These are phyloP conservation scores for Kluyveromyces wickerhamii DNA, from an alignment of 805 yeast species.

Conservation along the genomic window DNA sequence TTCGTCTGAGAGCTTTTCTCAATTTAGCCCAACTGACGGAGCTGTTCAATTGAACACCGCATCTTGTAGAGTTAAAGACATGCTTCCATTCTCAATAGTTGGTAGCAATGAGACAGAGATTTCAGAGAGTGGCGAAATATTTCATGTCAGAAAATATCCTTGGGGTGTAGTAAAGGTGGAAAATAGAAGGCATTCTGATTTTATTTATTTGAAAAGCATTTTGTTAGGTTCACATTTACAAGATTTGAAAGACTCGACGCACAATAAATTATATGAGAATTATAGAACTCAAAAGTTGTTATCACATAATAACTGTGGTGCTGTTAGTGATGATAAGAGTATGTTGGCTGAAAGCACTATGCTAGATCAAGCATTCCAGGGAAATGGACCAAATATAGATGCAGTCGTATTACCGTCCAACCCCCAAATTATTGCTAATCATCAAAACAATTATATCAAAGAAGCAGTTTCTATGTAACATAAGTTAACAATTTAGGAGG, in stretches of 20 bases:
- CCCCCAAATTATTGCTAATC: too few relatives aligned
- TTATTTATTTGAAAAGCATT: slow-evolving; percentile 60
- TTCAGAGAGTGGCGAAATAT: slow-evolving; percentile 27
- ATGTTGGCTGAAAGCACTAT: slow-evolving; percentile 4
- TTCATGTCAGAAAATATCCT: slow-evolving; percentile 49
- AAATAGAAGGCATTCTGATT: slow-evolving; percentile 57
- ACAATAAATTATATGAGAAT: slow-evolving; percentile 65
- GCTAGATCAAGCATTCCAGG: background rate
- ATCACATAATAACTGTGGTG: slow-evolving; percentile 28
- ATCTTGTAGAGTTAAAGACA: slow-evolving; percentile 33
- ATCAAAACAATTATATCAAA: too few relatives aligned
- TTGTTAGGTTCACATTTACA: slow-evolving; percentile 70
- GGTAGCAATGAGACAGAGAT: slow-evolving; percentile 40
- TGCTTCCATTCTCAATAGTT: slow-evolving; percentile 57
- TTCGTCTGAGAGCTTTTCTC: background rate
- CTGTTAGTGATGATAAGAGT: background rate
- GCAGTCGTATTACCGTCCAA: background rate
- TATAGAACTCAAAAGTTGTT: slow-evolving; percentile 64
- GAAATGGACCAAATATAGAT: too few relatives aligned
- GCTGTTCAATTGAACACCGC: background rate
- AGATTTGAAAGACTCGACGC: slow-evolving; percentile 76
- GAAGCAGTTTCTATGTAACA: too few relatives aligned
- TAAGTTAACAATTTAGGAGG: too few relatives aligned
- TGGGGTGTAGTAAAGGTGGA: slow-evolving; percentile 62
- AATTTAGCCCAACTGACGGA: background rate